Evolutionary conservation across 805 yeast species (phyloP).

Genomic region (Wickerhamomyces chambardii): DNA sequence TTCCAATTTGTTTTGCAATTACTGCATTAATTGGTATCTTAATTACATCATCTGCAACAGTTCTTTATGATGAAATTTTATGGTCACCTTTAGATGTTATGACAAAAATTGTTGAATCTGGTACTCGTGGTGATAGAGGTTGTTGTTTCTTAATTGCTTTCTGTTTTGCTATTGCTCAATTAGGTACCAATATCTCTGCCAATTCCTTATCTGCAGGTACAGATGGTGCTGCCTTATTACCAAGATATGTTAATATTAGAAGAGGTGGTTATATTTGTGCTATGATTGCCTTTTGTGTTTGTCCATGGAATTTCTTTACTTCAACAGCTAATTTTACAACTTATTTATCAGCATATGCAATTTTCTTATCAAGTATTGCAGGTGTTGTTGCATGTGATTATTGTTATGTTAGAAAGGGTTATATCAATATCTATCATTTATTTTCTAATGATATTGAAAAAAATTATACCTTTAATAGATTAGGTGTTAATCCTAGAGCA

Average conservation of each 20-base stretch:
- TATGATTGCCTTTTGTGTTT: slow-evolving; percentile 53
- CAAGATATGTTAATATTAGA: slow-evolving; percentile 58
- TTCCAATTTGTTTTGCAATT: slow-evolving; percentile 64
- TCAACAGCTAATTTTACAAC: slow-evolving; percentile 70
- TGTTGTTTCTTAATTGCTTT: slow-evolving; percentile 68
- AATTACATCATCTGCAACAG: slow-evolving; percentile 57
- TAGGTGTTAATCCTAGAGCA: slow-evolving; percentile 82
- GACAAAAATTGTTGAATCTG: slow-evolving; percentile 47
- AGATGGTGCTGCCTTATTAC: slow-evolving; percentile 56
- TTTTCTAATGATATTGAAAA: slow-evolving; percentile 35
- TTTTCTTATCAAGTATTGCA: slow-evolving; percentile 75
- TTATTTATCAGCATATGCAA: slow-evolving; percentile 72
- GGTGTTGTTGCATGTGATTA: slow-evolving; percentile 70
- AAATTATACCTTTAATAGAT: slow-evolving; percentile 48
- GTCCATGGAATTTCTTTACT: slow-evolving; percentile 74
- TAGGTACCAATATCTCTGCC: slow-evolving; percentile 68
- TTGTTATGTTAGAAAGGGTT: slow-evolving; percentile 66
- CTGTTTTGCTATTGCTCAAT: slow-evolving; percentile 64
- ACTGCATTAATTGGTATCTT: slow-evolving; percentile 75
- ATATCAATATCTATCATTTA: slow-evolving; percentile 52
- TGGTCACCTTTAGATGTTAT: slow-evolving; percentile 86
- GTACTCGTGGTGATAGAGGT: slow-evolving; percentile 51
- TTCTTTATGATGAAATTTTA: slow-evolving; percentile 55
- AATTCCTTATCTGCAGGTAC: slow-evolving; percentile 63
- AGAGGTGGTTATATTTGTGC: slow-evolving; percentile 72